phyloP scores from a whole-genome alignment of 2,329 filamentous ascomycete species.

The Fusarium sp. region DNA sequence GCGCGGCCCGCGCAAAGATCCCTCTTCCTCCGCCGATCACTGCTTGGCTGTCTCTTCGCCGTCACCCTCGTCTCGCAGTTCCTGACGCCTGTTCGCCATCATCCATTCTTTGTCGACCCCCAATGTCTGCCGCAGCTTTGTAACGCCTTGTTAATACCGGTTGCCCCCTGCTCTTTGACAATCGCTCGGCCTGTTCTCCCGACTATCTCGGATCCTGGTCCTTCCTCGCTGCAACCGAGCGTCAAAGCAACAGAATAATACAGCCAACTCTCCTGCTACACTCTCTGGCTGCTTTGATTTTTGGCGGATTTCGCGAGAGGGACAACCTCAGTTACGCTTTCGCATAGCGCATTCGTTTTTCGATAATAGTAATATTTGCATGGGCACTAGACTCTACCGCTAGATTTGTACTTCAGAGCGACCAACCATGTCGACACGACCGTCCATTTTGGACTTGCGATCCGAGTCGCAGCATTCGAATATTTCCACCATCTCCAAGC shows the following conservation, averaged over 20 bases:
- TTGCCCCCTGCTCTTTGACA: slow-evolving; percentile 4
- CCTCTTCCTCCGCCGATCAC: slow-evolving; percentile 33
- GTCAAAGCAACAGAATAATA: slow-evolving; percentile 2
- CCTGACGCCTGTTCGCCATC: slow-evolving; percentile 26
- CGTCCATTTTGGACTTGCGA: slow-evolving; percentile 70
- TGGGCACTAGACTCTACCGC: slow-evolving; percentile 28
- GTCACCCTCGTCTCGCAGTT: slow-evolving; percentile 26
- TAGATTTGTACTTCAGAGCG: slow-evolving; percentile 21
- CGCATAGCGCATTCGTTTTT: slow-evolving; percentile 4
- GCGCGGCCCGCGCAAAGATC: slow-evolving; percentile 34
- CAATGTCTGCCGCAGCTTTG: slow-evolving; percentile 1
- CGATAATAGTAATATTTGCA: slow-evolving; percentile 17
- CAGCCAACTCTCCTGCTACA: not conserved
- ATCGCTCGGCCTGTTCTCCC: slow-evolving; percentile 8
- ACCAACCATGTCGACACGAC: slow-evolving; percentile 65
- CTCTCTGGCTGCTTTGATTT: not conserved
- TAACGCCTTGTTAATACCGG: not conserved
- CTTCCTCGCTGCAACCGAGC: not conserved
- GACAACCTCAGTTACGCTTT: not conserved
- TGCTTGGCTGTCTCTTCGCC: slow-evolving; percentile 31
- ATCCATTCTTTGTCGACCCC: slow-evolving; percentile 20
- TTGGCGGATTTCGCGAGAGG: slow-evolving; percentile 2
- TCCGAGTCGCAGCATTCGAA: slow-evolving; percentile 66
- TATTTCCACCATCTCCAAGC: slow-evolving; percentile 59
- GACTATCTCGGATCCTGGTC: not conserved